A percentile compares a stretch with the other conserved stretches of the same genome.
Conservation (phyloP, 257 asterid genomes). For the Knoxia roxburghii region DNA sequence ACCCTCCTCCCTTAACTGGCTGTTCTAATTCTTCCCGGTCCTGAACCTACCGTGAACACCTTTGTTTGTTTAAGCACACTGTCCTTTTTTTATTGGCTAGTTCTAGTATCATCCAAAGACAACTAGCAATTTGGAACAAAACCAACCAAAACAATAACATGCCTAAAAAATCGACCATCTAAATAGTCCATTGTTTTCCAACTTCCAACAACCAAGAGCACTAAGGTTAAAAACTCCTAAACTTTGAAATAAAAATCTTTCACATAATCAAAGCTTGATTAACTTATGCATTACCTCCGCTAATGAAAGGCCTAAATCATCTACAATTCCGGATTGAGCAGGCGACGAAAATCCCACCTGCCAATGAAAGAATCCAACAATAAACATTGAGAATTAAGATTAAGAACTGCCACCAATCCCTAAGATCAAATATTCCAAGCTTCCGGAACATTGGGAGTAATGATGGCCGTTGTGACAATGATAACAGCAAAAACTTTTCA, state of each 20-base stretch:
- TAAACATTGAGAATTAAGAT: not conserved
- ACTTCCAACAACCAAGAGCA: too few relatives aligned
- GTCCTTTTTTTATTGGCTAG: not conserved
- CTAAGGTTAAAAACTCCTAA: too few relatives aligned
- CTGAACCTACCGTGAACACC: too few relatives aligned
- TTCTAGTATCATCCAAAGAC: not conserved
- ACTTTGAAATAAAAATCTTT: not conserved
- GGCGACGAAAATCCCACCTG: slow-evolving; percentile 91
- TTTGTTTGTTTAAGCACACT: too few relatives aligned
- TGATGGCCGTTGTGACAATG: not conserved
- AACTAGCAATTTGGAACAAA: too few relatives aligned
- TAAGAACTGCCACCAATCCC: not conserved
- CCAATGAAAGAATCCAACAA: not conserved
- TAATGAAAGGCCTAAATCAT: slow-evolving; percentile 61
- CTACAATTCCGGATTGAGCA: slow-evolving; percentile 63
- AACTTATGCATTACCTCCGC: slow-evolving; percentile 59
- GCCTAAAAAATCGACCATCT: too few relatives aligned
- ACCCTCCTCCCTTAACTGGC: not conserved
- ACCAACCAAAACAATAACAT: too few relatives aligned
- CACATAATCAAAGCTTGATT: not conserved
- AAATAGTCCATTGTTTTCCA: too few relatives aligned
- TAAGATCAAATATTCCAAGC: not conserved
- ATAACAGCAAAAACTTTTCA: not conserved
- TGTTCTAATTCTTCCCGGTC: not conserved
- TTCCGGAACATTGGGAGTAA: too few relatives aligned